Conservation (phyloP, 2,329 filamentous ascomycete species). For the Cercospora janseana region DNA sequence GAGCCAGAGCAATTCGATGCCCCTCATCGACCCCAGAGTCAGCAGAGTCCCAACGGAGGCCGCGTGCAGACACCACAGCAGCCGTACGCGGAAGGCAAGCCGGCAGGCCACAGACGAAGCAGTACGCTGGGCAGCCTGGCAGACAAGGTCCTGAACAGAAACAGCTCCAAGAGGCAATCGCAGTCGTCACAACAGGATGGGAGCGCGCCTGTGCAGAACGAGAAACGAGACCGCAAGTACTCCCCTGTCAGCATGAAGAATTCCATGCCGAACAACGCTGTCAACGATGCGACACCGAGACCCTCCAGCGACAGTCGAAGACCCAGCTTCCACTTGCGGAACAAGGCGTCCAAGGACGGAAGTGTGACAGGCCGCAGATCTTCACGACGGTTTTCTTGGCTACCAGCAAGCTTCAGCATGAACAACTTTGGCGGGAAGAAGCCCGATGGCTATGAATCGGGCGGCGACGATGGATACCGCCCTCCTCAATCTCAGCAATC, state of each 20-base stretch:
- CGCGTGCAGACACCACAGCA: slow-evolving; percentile 51
- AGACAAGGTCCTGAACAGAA: slow-evolving; percentile 80
- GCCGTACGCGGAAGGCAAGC: slow-evolving; percentile 63
- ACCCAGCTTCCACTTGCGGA: slow-evolving; percentile 51
- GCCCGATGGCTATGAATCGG: slow-evolving; percentile 37
- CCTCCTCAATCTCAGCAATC: slow-evolving; percentile 27
- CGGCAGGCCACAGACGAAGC: slow-evolving; percentile 64
- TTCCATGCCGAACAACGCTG: slow-evolving; percentile 58
- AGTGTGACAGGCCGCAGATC: slow-evolving; percentile 39
- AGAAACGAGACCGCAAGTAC: slow-evolving; percentile 69
- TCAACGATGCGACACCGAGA: slow-evolving; percentile 51
- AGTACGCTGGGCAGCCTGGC: slow-evolving; percentile 60
- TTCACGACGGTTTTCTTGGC: slow-evolving; percentile 51
- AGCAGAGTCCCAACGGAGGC: slow-evolving; percentile 46
- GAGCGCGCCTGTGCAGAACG: slow-evolving; percentile 46
- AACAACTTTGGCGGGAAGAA: slow-evolving; percentile 42
- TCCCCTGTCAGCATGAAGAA: slow-evolving; percentile 90
- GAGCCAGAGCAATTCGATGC: slow-evolving; percentile 48
- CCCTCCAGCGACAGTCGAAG: slow-evolving; percentile 51
- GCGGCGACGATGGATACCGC: slow-evolving; percentile 32
- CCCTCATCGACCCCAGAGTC: slow-evolving; percentile 57
- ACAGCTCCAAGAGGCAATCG: slow-evolving; percentile 35
- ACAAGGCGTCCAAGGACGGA: slow-evolving; percentile 45
- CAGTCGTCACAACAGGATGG: slow-evolving; percentile 39
- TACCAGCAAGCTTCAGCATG: slow-evolving; percentile 51